phyloP scores from a whole-genome alignment of 257 asterid genomes.

The Fraxinus pennsylvanica region DNA sequence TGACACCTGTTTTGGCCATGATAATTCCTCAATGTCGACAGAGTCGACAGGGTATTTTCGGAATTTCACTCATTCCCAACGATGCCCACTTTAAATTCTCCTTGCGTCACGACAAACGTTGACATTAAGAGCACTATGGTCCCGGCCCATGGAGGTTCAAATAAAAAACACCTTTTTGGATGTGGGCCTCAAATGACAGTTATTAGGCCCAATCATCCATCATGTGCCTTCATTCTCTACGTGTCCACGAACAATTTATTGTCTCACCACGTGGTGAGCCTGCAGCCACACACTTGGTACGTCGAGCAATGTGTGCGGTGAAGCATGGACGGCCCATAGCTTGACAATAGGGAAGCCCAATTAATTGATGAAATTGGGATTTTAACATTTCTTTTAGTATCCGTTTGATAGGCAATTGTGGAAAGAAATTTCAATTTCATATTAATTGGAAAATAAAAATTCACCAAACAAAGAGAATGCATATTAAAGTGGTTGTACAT shows the following conservation, averaged over 20 bases:
- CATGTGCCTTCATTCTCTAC: slow-evolving; percentile 32
- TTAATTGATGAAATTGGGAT: slow-evolving; percentile 15
- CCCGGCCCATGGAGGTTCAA: slow-evolving; percentile 1
- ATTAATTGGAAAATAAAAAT: no score
- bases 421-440: no score
- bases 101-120: not conserved
- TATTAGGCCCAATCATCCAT: slow-evolving; percentile 27
- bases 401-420: no score
- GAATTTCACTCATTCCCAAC: not conserved
- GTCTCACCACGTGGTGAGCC: slow-evolving; percentile 39
- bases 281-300: slow-evolving; percentile 32
- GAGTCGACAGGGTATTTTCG: slow-evolving; percentile 4
- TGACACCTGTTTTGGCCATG: not conserved
- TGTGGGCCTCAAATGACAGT: slow-evolving; percentile 29
- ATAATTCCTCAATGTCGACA: slow-evolving; percentile 12
- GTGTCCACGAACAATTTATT: slow-evolving; percentile 34
- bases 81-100: slow-evolving; percentile 16
- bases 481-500: no score
- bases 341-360: slow-evolving; percentile 22
- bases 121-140: slow-evolving; percentile 2
- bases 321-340: slow-evolving; percentile 21
- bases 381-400: not conserved
- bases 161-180: slow-evolving; percentile 22
- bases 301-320: not conserved
- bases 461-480: no score